Base-by-base conservation (phyloP, 768 basidiomycete genomes). In the Ramaria rubella region DNA sequence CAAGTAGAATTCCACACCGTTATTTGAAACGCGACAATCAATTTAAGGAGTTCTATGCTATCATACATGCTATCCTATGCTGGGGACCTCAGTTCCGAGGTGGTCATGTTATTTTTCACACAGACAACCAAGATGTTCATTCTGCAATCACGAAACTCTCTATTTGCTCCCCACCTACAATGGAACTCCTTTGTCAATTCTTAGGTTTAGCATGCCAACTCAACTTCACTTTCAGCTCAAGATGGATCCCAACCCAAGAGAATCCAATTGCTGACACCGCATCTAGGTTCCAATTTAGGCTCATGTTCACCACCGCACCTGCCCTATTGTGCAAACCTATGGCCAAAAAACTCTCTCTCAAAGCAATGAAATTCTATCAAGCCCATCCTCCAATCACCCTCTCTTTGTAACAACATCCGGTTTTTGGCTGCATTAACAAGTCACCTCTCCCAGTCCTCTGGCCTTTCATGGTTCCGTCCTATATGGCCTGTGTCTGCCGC, bases 11-110 rank as follows among this genome's bases (percentile, higher is more conserved):
- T 8, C 67, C 72, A 12, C 52, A 65, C 0, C 65, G 64, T 19
- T 65, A 58, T 40, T 62, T 63, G 17, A 17, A 11, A 0, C 30
- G 46, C 0, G 63, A 72, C 50, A 72, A 72, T n/a, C 68, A 71
- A 49, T 66, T 69, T 59, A 73, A 73, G 24, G 19, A 45, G n/a
- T n/a, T n/a, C n/a, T n/a, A n/a, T n/a, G n/a, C n/a, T n/a, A 45
- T 72, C 3, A 58, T 71, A 2, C 65, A 71, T 3, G 65, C 68
- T 2, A 62, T 68, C 42, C 52, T 69, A 2, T 55, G 64, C 24
- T 71, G 68, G 69, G 68, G 66, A 0, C 42, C 67, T 27, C 4
- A 14, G 3, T 70, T 62, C 61, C 6, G 5, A 1, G 62, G 63
- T n/a, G 29, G 33, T 21, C 69, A 71, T 30, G 60, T 72, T 34